These are phyloP conservation scores for Litchi chinensis DNA, from an alignment of 345 rosid genomes.

Conservation along the genomic window DNA sequence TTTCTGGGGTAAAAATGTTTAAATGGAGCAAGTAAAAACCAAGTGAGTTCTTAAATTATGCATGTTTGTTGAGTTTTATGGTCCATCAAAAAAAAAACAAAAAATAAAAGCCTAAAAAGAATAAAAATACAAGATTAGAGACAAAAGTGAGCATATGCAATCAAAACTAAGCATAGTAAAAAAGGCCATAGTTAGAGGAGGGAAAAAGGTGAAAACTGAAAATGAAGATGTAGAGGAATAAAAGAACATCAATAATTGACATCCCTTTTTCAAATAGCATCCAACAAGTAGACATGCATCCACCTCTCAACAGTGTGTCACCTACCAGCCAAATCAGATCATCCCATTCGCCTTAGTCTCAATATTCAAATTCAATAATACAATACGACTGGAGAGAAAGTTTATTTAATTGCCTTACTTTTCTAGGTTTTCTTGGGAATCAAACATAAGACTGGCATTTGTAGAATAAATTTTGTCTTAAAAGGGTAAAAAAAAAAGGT, in stretches of 20 bases:
- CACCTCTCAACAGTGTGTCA: slow-evolving; percentile 13
- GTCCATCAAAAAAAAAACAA: too few species aligned
- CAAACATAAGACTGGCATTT: not conserved
- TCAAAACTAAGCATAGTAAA: not conserved
- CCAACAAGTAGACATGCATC: slow-evolving; percentile 10
- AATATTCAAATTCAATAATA: not conserved
- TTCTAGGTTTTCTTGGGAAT: slow-evolving; percentile 22
- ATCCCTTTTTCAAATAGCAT: not conserved
- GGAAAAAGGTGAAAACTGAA: not conserved
- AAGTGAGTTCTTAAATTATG: not conserved
- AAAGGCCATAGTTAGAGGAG: not conserved
- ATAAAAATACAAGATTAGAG: not conserved
- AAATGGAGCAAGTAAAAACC: too few species aligned
- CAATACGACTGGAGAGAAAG: slow-evolving; percentile 1
- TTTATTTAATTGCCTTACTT: slow-evolving; percentile 19
- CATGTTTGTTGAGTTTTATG: too few species aligned
- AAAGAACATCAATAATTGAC: slow-evolving; percentile 7
- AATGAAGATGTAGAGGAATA: not conserved
- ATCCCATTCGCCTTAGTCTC: not conserved
- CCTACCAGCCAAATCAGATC: slow-evolving; percentile 2
- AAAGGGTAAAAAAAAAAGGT: not conserved
- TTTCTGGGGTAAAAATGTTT: not conserved
- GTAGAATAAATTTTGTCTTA: not conserved
- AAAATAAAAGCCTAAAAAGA: not conserved
- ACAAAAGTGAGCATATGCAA: not conserved